phyloP scores from a whole-genome alignment of 2,329 filamentous ascomycete genomes.

The Trichoderma pleuroti region DNA sequence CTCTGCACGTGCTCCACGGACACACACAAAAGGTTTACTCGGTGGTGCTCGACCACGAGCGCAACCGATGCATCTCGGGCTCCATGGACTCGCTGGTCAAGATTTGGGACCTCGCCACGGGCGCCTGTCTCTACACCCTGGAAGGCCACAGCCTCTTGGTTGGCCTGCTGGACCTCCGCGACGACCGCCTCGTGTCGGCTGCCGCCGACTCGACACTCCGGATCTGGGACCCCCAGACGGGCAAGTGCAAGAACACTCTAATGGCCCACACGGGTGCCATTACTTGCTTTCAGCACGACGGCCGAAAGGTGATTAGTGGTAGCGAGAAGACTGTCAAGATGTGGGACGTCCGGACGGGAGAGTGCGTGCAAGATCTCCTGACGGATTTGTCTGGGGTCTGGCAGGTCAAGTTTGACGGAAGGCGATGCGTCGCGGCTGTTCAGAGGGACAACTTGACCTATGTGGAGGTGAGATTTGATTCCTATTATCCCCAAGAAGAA shows the following conservation, averaged over 20 bases:
- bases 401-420: constrained; percentile 97
- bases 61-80: constrained; percentile 93
- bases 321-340: constrained; percentile 96
- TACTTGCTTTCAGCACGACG: constrained; percentile 97
- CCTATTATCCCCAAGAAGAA: not conserved
- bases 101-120: constrained; percentile 91
- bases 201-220: constrained; percentile 92
- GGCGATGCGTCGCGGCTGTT: constrained; percentile 92
- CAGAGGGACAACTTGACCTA: constrained; percentile 91
- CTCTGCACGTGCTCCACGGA: constrained; percentile 76
- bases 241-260: constrained; percentile 83
- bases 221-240: constrained; percentile 94
- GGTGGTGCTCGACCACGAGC: constrained; percentile 85
- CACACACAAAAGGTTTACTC: constrained; percentile 95
- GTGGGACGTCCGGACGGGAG: constrained; percentile 92
- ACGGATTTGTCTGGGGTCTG: constrained; percentile 95
- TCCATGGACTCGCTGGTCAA: constrained; percentile 99
- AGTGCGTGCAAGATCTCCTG: constrained; percentile 87
- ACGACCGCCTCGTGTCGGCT: constrained; percentile 87
- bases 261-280: constrained; percentile 96
- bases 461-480: constrained; percentile 69
- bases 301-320: constrained; percentile 92
- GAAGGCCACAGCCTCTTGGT: constrained; percentile 93
- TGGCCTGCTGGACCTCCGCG: constrained; percentile 82
- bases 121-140: constrained; percentile 78